A percentile compares a stretch with the other conserved stretches of the same genome.
Evolutionary conservation across 257 asterid species (phyloP).

Genomic region (Solanum pennellii): DNA sequence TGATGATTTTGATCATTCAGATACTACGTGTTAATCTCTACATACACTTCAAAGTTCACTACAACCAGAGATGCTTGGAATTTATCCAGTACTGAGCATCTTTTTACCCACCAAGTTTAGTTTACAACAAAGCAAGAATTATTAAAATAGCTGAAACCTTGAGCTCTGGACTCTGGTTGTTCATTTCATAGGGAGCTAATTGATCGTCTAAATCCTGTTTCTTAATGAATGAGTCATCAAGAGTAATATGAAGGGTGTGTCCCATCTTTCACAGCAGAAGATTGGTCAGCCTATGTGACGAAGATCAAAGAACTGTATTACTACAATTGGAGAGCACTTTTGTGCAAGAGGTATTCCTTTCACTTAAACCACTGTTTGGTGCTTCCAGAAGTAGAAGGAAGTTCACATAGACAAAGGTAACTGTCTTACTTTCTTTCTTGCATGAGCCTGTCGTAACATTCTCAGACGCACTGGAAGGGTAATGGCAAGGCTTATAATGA

Average conservation of each 20-base stretch:
- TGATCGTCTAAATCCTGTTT: not conserved
- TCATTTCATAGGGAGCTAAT: constrained; percentile 1
- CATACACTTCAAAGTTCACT: not conserved
- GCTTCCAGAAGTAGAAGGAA: not conserved
- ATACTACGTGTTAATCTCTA: not conserved
- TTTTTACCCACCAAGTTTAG: not conserved
- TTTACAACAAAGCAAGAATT: not conserved
- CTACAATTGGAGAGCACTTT: not conserved
- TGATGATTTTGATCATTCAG: not conserved
- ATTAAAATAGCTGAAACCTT: not conserved
- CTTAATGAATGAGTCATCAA: not conserved
- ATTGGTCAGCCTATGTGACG: not conserved
- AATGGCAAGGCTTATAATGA: constrained; percentile 35
- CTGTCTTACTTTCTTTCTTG: constrained; percentile 59
- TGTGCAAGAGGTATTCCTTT: constrained; percentile 1
- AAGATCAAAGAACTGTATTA: not conserved
- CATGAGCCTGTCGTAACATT: constrained; percentile 39
- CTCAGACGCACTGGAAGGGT: constrained; percentile 47
- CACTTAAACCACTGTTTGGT: not conserved
- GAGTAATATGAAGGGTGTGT: not conserved
- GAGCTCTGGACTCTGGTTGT: not conserved
- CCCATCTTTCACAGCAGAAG: not conserved
- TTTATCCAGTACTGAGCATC: not conserved
- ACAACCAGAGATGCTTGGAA: not conserved
- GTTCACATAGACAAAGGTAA: constrained; percentile 45